phyloP scores from a whole-genome alignment of 2,329 filamentous ascomycete genomes.

The Colletotrichum sp. region DNA sequence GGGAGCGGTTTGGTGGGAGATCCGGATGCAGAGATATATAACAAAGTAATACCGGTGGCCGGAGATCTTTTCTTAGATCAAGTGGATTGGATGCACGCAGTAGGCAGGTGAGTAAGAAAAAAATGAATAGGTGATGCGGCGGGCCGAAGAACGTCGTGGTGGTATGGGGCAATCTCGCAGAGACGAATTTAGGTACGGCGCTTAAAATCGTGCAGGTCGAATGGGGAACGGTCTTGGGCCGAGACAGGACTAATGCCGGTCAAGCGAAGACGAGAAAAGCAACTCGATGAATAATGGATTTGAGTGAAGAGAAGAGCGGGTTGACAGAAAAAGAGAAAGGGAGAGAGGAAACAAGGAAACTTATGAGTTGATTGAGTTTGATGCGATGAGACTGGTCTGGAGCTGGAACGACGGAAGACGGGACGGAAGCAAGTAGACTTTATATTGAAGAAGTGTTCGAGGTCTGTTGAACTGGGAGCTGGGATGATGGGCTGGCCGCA shows the following conservation, averaged over 20 bases:
- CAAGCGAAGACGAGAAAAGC: not conserved
- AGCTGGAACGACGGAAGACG: not conserved
- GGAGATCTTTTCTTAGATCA: slow-evolving; percentile 16
- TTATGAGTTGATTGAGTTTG: not conserved
- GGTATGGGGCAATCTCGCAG: slow-evolving; percentile 7
- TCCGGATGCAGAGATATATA: slow-evolving; percentile 1
- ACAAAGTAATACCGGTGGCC: slow-evolving; percentile 1
- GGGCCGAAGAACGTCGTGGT: slow-evolving; percentile 1
- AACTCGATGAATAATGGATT: not conserved
- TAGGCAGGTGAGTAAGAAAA: not conserved
- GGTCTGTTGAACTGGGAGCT: not conserved
- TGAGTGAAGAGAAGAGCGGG: not conserved
- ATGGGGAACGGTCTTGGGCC: not conserved
- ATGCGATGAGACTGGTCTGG: not conserved
- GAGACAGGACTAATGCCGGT: slow-evolving; percentile 18
- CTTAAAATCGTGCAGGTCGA: slow-evolving; percentile 9
- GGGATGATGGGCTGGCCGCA: not conserved
- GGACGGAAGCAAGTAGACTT: not conserved
- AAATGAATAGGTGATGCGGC: not conserved
- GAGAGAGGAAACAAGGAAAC: not conserved
- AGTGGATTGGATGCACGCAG: not conserved
- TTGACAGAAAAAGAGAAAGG: not conserved
- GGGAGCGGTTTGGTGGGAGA: not conserved
- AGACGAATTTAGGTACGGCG: slow-evolving; percentile 19
- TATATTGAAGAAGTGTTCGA: slow-evolving; percentile 5